phyloP scores from a whole-genome alignment of 2,329 filamentous ascomycete species.

The Botrytis fragariae region DNA sequence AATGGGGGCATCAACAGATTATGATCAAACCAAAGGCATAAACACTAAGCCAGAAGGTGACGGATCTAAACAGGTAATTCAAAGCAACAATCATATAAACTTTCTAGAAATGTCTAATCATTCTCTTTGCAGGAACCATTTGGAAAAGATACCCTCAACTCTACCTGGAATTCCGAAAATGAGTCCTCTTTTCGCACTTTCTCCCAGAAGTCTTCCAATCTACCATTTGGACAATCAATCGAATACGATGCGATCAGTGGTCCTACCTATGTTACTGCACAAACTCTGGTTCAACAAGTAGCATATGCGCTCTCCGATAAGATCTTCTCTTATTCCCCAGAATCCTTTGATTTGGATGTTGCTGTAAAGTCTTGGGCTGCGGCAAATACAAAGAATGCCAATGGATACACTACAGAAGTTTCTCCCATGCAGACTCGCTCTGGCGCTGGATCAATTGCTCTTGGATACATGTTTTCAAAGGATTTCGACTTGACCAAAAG shows the following conservation, averaged over 20 bases:
- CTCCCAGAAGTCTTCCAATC: constrained; percentile 46
- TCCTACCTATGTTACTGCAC: constrained; percentile 88
- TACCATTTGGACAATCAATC: constrained; percentile 57
- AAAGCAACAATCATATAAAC: constrained; percentile 27
- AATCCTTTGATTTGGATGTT: constrained; percentile 85
- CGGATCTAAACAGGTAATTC: constrained; percentile 26
- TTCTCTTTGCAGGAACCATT: constrained; percentile 29
- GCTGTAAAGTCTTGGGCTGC: constrained; percentile 76
- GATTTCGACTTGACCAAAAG: constrained; percentile 93
- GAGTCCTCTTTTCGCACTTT: constrained; percentile 35
- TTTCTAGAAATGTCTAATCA: constrained; percentile 7
- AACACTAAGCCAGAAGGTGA: constrained; percentile 35
- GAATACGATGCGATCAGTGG: constrained; percentile 66
- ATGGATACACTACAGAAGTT: constrained; percentile 76
- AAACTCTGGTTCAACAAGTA: constrained; percentile 92
- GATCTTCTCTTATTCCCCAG: constrained; percentile 94
- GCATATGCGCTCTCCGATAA: constrained; percentile 95
- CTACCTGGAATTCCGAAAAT: constrained; percentile 36
- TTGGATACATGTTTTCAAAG: constrained; percentile 96
- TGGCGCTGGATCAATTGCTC: constrained; percentile 84
- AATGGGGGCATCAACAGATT: constrained; percentile 34
- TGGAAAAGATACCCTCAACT: constrained; percentile 32
- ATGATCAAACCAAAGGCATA: constrained; percentile 25
- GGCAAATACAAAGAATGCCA: constrained; percentile 70
- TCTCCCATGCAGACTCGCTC: constrained; percentile 81